phyloP scores from a whole-genome alignment of 2,329 filamentous ascomycete genomes.

The Pseudocercospora fijiensis region DNA sequence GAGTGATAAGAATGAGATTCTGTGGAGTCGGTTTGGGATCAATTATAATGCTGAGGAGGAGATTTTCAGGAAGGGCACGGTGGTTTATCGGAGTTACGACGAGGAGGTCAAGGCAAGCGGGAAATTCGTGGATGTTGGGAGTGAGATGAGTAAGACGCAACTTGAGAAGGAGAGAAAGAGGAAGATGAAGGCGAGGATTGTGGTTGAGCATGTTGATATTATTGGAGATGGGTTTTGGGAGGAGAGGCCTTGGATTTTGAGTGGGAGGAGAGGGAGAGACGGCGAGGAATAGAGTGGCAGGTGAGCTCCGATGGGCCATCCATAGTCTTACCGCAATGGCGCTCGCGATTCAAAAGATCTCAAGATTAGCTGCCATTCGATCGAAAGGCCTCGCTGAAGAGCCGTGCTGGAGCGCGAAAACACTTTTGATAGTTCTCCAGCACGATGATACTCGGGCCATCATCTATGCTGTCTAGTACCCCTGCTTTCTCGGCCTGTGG shows the following conservation, averaged over 20 bases:
- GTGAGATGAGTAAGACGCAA: slow-evolving; percentile 61
- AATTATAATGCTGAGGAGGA: slow-evolving; percentile 98
- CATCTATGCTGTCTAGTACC: too few species aligned
- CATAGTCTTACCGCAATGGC: neutral
- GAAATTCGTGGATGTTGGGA: neutral
- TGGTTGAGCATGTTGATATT: slow-evolving; percentile 84
- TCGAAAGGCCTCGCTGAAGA: neutral
- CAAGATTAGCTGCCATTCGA: neutral
- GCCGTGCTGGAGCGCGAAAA: neutral
- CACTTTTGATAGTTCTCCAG: too few species aligned
- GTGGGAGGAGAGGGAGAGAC: neutral
- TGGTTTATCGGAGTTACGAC: slow-evolving; percentile 64
- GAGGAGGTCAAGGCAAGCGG: neutral
- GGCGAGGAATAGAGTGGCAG: neutral
- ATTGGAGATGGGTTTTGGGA: slow-evolving; percentile 97
- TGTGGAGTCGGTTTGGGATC: slow-evolving; percentile 83
- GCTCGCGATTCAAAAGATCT: neutral
- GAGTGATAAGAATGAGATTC: slow-evolving; percentile 90
- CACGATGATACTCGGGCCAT: too few species aligned
- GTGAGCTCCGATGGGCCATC: neutral
- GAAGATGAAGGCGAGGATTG: slow-evolving; percentile 74
- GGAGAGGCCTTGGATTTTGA: slow-evolving; percentile 69
- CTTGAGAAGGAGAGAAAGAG: slow-evolving; percentile 79
- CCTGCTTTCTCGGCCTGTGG: too few species aligned
- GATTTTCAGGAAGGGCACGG: slow-evolving; percentile 89